Base-by-base conservation (phyloP, 441 rosid genomes). In the Pelargonium myrrhifolium region DNA sequence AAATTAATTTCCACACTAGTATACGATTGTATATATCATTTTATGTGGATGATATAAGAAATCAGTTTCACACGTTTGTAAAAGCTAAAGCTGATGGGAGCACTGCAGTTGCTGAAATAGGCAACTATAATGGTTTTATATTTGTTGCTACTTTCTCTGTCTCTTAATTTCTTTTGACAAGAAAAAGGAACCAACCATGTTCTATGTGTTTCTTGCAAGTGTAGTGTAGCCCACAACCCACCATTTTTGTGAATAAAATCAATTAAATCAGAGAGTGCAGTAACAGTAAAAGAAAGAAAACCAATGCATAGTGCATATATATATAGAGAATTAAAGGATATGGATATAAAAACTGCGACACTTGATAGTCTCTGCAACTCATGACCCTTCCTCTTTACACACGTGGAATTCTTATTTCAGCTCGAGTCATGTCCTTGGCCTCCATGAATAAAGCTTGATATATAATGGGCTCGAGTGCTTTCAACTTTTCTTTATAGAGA, bases 181-280 rank as follows among this genome's bases (percentile, higher is more conserved):
- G 68, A 45, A 11, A 45, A 65, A 10, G 58, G 28, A 65, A 65
- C 26, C 56, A 42, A 6, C 59, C 28, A 51, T n/a, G 65, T 14
- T 60, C 45, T 26, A 6, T 60, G 11, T 68, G n/a, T 17, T 22
- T 37, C 3, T 37, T 35, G n/a, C 70, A 67, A 51, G 58, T n/a
- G 56, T 49, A 18, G 53, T 2, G 31, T 28, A 28, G 31, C 31
- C 2, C 58, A 51, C 58, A 51, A 51, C 58, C 5, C 21, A 51
- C 15, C 21, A 15, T 51, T 14, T 15, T 9, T 9, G 14, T 51
- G 17, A 4, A 51, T 15, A 5, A 1, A 15, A n/a, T 8, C 15
- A 51, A 51, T 14, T 15, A 14, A 1, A 6, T 15, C 21, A 47
- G n/a, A 47, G 55, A 10, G 5, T 51, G 58, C 17, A 51, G 58